Percentiles rank a stretch among this genome's conserved stretches.
phyloP scores from a whole-genome alignment of 139 green algal genomes.

The Protoeuglena noctilucae region DNA sequence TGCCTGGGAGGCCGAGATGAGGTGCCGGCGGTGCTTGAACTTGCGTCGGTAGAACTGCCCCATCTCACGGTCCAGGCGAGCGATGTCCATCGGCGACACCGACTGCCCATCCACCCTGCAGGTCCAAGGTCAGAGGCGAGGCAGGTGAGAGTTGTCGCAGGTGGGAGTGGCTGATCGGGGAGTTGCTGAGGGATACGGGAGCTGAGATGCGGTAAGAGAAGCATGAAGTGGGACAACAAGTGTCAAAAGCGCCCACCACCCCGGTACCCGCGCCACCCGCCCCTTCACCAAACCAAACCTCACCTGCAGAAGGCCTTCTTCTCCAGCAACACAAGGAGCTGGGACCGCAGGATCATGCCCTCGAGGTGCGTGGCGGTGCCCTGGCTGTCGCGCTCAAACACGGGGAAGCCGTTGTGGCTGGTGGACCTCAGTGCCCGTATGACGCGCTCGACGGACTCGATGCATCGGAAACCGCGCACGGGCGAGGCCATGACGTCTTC shows the following conservation, averaged over 20 bases:
- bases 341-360: conserved; percentile 65
- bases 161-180: no score
- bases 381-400: no score
- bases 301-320: neutral
- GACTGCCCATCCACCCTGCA: neutral
- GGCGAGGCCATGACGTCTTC: conserved; percentile 46
- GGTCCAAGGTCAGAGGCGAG: no score
- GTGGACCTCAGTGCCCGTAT: conserved; percentile 39
- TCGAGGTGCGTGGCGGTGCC: no score
- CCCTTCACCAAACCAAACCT: no score
- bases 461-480: conserved; percentile 33
- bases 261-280: no score
- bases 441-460: conserved; percentile 42
- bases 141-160: no score
- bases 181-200: no score
- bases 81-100: neutral
- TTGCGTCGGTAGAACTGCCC: conserved; percentile 49
- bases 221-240: no score
- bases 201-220: no score
- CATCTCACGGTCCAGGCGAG: conserved; percentile 41
- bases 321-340: conserved; percentile 63
- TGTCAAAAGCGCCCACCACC: no score
- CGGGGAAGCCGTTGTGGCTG: conserved; percentile 77
- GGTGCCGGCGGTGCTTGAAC: conserved; percentile 41
- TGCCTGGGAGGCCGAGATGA: conserved; percentile 22